Percentiles rank a stretch among this genome's conserved stretches.
Conservation (phyloP, 495 filamentous ascomycete species). For the Talaromyces proteolyticus region DNA sequence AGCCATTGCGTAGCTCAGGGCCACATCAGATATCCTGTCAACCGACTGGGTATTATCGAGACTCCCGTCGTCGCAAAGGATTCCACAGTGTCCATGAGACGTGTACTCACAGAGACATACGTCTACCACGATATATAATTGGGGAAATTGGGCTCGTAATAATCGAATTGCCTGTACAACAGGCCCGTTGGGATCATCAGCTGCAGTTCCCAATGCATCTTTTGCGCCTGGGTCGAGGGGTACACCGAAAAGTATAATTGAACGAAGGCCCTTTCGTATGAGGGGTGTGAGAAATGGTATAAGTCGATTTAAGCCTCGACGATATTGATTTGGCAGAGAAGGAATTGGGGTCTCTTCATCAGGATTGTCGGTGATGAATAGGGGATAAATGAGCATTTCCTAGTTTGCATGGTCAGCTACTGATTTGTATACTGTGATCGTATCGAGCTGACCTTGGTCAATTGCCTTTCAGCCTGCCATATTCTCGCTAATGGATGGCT, state of each 20-base stretch:
- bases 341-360: constrained; percentile 89
- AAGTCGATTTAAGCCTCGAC: constrained; percentile 80
- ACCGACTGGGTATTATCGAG: constrained; percentile 90
- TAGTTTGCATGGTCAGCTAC: constrained; percentile 25
- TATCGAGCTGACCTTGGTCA: constrained; percentile 91
- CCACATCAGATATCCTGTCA: constrained; percentile 88
- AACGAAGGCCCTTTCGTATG: constrained; percentile 78
- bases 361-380: constrained; percentile 91
- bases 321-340: constrained; percentile 81
- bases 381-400: constrained; percentile 97
- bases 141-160: constrained; percentile 74
- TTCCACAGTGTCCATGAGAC: constrained; percentile 96
- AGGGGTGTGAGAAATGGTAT: constrained; percentile 80
- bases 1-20: constrained; percentile 85
- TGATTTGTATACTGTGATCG: too few species aligned
- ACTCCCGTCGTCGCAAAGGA: constrained; percentile 82
- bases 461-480: constrained; percentile 95
- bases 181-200: constrained; percentile 88
- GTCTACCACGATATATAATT: constrained; percentile 83
- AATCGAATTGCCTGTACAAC: constrained; percentile 82
- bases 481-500: constrained; percentile 82
- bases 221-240: constrained; percentile 74
- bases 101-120: constrained; percentile 99
- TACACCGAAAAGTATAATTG: constrained; percentile 94
- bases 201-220: constrained; percentile 86